Evolutionary conservation across 192 early-diverging fungal genomes (phyloP).

Genomic region (Coemansia sp.): DNA sequence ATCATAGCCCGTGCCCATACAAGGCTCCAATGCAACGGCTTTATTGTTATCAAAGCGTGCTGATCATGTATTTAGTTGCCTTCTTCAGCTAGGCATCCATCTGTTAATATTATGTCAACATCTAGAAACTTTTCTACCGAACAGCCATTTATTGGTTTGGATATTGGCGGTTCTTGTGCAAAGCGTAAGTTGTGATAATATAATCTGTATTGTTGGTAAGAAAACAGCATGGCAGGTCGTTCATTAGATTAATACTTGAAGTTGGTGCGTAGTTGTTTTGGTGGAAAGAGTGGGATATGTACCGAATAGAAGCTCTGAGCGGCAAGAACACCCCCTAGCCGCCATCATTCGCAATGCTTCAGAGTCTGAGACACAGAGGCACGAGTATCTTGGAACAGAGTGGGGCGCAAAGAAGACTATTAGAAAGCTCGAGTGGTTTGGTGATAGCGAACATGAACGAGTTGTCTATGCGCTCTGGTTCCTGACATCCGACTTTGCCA

Average conservation of each 20-base stretch:
- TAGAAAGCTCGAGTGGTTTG: constrained; percentile 8
- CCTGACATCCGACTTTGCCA: constrained; percentile 18
- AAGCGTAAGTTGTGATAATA: constrained; percentile 13
- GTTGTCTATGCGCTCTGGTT: constrained; percentile 14
- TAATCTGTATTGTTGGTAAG: not conserved
- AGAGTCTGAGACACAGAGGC: not conserved
- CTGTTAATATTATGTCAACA: not conserved
- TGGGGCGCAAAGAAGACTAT: constrained; percentile 4
- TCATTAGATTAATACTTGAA: not conserved
- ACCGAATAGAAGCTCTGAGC: not conserved
- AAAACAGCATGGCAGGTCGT: not conserved
- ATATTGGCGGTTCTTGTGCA: constrained; percentile 32
- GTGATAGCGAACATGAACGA: constrained; percentile 6
- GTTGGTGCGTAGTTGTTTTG: constrained; percentile 1
- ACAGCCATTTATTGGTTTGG: constrained; percentile 15
- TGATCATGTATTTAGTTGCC: not conserved
- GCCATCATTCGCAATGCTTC: not conserved
- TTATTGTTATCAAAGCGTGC: not conserved
- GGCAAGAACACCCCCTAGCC: not conserved
- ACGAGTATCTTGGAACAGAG: not conserved
- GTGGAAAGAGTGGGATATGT: not conserved
- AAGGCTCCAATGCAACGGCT: too few relatives aligned
- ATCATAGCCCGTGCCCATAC: too few relatives aligned
- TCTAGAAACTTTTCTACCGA: not conserved
- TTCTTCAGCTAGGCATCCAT: too few relatives aligned